phyloP scores from a whole-genome alignment of 2,329 filamentous ascomycete genomes.

The Penicillium frequentans region DNA sequence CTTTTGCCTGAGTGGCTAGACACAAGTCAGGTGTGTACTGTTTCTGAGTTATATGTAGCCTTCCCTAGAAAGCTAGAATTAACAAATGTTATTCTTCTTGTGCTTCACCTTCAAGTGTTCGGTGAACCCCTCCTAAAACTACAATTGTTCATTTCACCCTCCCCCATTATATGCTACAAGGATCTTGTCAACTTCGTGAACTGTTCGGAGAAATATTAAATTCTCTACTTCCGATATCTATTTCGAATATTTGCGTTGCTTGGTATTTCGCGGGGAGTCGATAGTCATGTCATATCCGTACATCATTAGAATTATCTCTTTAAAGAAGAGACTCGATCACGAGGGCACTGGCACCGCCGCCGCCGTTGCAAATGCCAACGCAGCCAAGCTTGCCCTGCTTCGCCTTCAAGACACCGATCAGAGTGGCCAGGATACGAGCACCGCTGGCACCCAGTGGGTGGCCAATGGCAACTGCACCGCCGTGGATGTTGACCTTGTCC shows the following conservation, averaged over 20 bases:
- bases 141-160: not conserved
- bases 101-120: not conserved
- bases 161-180: not conserved
- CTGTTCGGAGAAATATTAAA: not conserved
- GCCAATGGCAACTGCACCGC: slow-evolving; percentile 91
- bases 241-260: not conserved
- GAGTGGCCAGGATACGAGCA: slow-evolving; percentile 86
- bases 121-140: not conserved
- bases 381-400: slow-evolving; percentile 92
- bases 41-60: not conserved
- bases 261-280: slow-evolving; percentile 1
- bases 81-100: not conserved
- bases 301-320: slow-evolving; percentile 18
- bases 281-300: slow-evolving; percentile 23
- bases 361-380: slow-evolving; percentile 96
- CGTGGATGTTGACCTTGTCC: slow-evolving; percentile 92
- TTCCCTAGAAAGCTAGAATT: not conserved
- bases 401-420: slow-evolving; percentile 83
- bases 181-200: not conserved
- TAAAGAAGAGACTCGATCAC: slow-evolving; percentile 70
- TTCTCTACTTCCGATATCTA: not conserved
- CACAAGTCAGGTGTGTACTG: not conserved
- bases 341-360: slow-evolving; percentile 89
- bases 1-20: slow-evolving; percentile 54
- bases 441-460: slow-evolving; percentile 93